Base-by-base conservation (phyloP, 2,329 filamentous ascomycete genomes). In the Sporothrix mexicana region DNA sequence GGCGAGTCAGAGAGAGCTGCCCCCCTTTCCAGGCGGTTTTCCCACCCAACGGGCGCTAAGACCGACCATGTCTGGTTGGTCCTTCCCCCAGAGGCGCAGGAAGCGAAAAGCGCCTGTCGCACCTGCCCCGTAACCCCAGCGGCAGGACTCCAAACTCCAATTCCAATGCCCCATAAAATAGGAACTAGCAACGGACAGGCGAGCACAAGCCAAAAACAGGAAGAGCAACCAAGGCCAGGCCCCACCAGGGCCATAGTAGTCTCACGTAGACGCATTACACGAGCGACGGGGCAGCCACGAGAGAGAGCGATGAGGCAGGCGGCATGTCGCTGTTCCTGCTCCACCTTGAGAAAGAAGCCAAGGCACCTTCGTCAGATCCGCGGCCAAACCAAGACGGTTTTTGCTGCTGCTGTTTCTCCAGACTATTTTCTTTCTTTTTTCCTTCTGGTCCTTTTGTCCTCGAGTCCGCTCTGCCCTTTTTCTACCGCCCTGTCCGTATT, bases 151-250 rank as follows among this genome's bases (percentile, higher is more conserved):
- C 61, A 67, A 66, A 66, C 61, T 66, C 61, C 61, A 66, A 66
- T 47, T 47, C 61, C n/a, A 66, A 5, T 47, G 61, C 61, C 61
- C 51, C 53, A 55, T 9, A 57, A 43, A 36, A 36, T 36, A 36
- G 30, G 7, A 36, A 36, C 30, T 36, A 36, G 30, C 30, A 36
- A 47, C 41, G 41, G 4, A 57, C n/a, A 53, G 41, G 41, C 57
- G 6, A 73, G 66, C 71, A 73, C 71, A 62, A 73, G 71, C 71
- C 66, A 73, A 59, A 69, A 53, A 30, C 62, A 61, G 69, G 30
- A 64, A 36, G 70, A 15, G 45, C 43, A 8, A 15, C 47, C 17
- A 15, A 45, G 12, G 41, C 55, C 12, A 20, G 20, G 47, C 23
- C 25, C 66, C 66, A 68, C 66, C 13, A 36, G 30, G 30, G 47